phyloP scores from a whole-genome alignment of 768 basidiomycete species.

The Fibroporia radiculosa region DNA sequence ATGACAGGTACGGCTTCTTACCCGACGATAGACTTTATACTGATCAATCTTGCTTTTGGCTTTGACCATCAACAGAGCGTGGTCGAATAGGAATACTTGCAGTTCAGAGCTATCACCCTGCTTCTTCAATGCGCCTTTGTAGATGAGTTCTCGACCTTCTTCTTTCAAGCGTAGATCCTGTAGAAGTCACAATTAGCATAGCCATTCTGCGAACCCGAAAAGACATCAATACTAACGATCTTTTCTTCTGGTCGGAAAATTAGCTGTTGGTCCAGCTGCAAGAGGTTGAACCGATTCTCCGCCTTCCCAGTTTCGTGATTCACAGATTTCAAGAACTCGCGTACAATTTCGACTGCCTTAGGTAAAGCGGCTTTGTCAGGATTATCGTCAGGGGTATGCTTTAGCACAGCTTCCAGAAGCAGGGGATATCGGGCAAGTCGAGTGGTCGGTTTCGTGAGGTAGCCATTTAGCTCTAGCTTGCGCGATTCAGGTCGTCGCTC shows the following conservation, averaged over 20 bases:
- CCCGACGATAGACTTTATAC: conserved; percentile 87
- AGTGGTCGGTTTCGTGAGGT: conserved; percentile 96
- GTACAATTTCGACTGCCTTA: conserved; percentile 68
- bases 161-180: conserved; percentile 84
- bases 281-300: conserved; percentile 92
- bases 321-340: conserved; percentile 79
- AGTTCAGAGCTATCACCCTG: conserved; percentile 81
- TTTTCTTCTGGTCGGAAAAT: conserved; percentile 85
- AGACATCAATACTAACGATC: conserved; percentile 51
- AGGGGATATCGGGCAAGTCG: conserved; percentile 95
- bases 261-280: conserved; percentile 89
- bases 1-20: conserved; percentile 32
- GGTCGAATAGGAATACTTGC: conserved; percentile 93
- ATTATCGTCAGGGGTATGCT: conserved; percentile 86
- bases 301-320: conserved; percentile 92
- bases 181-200: not conserved
- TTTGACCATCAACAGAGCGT: conserved; percentile 92
- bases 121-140: conserved; percentile 85
- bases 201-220: not conserved
- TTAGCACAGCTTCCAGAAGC: conserved; percentile 83
- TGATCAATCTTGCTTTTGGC: conserved; percentile 89
- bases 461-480: conserved; percentile 95
- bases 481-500: conserved; percentile 93
- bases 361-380: conserved; percentile 75
- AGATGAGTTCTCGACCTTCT: conserved; percentile 84